A percentile compares a stretch with the other conserved stretches of the same genome.
Evolutionary conservation across 139 green algal genomes (phyloP).

Genomic region (Picochlorum sp.): DNA sequence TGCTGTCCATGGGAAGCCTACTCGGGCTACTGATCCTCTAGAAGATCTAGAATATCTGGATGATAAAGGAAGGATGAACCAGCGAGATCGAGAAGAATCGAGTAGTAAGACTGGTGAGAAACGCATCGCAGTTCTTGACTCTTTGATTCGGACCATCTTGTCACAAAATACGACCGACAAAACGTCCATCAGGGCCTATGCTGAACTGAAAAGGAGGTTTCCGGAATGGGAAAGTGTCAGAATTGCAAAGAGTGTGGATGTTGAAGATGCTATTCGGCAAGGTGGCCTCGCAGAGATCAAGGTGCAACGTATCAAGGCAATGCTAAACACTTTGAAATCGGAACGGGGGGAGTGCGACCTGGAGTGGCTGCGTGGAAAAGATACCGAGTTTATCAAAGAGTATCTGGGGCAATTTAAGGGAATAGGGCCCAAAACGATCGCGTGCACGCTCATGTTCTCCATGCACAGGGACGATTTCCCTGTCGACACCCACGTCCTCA

Average conservation of each 20-base stretch:
- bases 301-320: slow-evolving; percentile 42
- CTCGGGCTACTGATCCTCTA: not conserved
- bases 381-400: slow-evolving; percentile 34
- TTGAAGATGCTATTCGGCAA: slow-evolving; percentile 19
- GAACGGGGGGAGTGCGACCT: slow-evolving; percentile 38
- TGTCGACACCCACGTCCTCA: slow-evolving; percentile 65
- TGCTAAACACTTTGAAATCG: slow-evolving; percentile 37
- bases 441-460: slow-evolving; percentile 62
- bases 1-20: slow-evolving; percentile 8
- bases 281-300: slow-evolving; percentile 47
- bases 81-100: not conserved
- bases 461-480: slow-evolving; percentile 53
- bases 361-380: slow-evolving; percentile 39
- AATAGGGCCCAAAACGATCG: slow-evolving; percentile 57
- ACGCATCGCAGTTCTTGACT: not conserved
- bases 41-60: not conserved
- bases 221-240: slow-evolving; percentile 12
- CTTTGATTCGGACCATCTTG: slow-evolving; percentile 33
- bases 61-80: not conserved
- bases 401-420: slow-evolving; percentile 47
- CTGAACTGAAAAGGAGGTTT: slow-evolving; percentile 30
- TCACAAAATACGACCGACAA: slow-evolving; percentile 47
- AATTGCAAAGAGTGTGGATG: slow-evolving; percentile 7
- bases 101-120: not conserved
- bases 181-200: slow-evolving; percentile 21